phyloP scores from a whole-genome alignment of 495 filamentous ascomycete species.

The Lineolata rhizophorae region DNA sequence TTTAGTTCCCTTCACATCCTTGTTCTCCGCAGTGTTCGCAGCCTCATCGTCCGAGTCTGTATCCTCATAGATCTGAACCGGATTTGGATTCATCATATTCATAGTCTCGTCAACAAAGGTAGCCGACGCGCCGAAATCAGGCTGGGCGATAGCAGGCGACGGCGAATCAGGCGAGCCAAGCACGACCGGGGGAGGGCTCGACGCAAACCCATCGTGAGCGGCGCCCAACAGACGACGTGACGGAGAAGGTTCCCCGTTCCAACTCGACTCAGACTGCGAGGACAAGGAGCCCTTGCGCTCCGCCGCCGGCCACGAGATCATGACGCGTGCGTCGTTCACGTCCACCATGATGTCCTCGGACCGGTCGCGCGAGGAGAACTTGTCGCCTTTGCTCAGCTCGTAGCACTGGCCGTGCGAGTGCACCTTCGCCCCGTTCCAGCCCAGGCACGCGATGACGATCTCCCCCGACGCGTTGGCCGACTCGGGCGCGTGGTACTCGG shows the following conservation, averaged over 20 bases:
- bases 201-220: slow-evolving; percentile 19
- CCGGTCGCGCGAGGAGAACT: slow-evolving; percentile 78
- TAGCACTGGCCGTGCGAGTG: slow-evolving; percentile 79
- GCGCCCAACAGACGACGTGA: slow-evolving; percentile 19
- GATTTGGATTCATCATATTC: slow-evolving; percentile 3
- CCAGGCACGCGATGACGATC: slow-evolving; percentile 71
- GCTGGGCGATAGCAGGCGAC: too few relatives aligned
- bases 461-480: slow-evolving; percentile 27
- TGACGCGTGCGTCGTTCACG: slow-evolving; percentile 75
- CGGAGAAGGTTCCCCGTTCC: slow-evolving; percentile 35
- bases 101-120: slow-evolving; percentile 18
- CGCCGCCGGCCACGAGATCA: slow-evolving; percentile 63
- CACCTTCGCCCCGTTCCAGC: slow-evolving; percentile 89
- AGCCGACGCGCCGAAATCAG: too few relatives aligned
- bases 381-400: slow-evolving; percentile 70
- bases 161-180: background rate
- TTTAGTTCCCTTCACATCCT: too few relatives aligned
- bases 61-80: slow-evolving; percentile 33
- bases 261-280: slow-evolving; percentile 43
- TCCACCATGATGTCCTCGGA: slow-evolving; percentile 85
- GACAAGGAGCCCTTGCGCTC: slow-evolving; percentile 37
- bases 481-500: slow-evolving; percentile 51
- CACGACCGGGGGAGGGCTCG: slow-evolving; percentile 46
- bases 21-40: too few relatives aligned
- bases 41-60: slow-evolving; percentile 17